These are phyloP conservation scores for Claviceps pazoutovae DNA, from an alignment of 2,329 filamentous ascomycete genomes.

Conservation along the genomic window DNA sequence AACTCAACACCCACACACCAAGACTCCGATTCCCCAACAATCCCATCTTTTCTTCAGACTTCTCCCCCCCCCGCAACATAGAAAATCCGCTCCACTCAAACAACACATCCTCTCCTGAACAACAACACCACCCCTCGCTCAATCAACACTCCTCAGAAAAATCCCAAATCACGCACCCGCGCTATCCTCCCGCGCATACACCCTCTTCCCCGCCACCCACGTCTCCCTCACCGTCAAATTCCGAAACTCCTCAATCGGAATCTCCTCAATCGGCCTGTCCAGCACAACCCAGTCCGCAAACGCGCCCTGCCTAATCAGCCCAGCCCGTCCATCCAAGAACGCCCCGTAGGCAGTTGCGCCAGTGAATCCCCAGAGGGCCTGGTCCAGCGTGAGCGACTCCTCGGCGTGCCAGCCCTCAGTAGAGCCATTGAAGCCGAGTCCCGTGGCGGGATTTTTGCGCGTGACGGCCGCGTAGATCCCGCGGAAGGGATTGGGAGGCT, in stretches of 20 bases:
- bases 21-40: too few species aligned
- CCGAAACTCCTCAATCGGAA: constrained; percentile 38
- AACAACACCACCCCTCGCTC: too few species aligned
- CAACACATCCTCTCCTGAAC: too few species aligned
- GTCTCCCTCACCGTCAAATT: constrained; percentile 47
- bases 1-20: too few species aligned
- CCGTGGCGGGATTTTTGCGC: constrained; percentile 43
- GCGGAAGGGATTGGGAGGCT: constrained; percentile 52
- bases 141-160: too few species aligned
- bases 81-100: too few species aligned
- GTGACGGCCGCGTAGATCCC: constrained; percentile 57
- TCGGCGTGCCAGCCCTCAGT: constrained; percentile 43
- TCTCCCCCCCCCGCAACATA: too few species aligned
- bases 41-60: too few species aligned
- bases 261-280: constrained; percentile 38
- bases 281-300: constrained; percentile 61
- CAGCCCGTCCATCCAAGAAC: constrained; percentile 44
- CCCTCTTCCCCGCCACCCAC: constrained; percentile 47
- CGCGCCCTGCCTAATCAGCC: constrained; percentile 43
- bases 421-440: constrained; percentile 31
- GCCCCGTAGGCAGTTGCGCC: constrained; percentile 42
- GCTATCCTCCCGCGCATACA: constrained; percentile 20
- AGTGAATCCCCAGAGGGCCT: constrained; percentile 51
- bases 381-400: constrained; percentile 42
- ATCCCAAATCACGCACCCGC: too few species aligned